Evolutionary conservation across 2,329 filamentous ascomycete genomes (phyloP).

Genomic region (Fusarium algeriense): DNA sequence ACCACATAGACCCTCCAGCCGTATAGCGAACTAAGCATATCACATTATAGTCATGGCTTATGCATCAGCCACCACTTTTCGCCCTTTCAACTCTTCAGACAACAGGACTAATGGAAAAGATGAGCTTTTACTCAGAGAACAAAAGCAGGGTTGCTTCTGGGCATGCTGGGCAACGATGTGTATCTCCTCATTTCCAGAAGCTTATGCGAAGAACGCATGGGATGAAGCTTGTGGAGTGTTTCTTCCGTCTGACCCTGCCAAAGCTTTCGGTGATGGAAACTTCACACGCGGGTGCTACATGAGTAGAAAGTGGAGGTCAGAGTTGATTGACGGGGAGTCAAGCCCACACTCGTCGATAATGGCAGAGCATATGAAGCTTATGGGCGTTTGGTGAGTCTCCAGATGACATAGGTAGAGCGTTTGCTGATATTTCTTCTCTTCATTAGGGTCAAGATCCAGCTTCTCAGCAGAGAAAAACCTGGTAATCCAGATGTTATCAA

Average conservation of each 20-base stretch:
- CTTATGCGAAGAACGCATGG: background rate
- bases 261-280: background rate
- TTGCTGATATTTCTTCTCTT: background rate
- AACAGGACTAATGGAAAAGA: fast-evolving
- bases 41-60: background rate
- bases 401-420: fast-evolving
- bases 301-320: background rate
- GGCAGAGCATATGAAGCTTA: background rate
- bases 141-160: background rate
- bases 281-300: background rate
- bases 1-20: too few species aligned
- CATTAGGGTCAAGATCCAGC: background rate
- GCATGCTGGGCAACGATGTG: conserved; percentile 3
- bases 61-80: background rate
- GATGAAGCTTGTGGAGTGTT: background rate
- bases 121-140: background rate
- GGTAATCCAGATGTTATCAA: background rate
- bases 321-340: fast-evolving
- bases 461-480: fast-evolving
- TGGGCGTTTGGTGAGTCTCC: background rate
- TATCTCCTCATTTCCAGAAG: background rate
- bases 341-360: background rate
- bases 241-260: background rate
- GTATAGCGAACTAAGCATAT: background rate
- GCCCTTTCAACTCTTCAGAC: fast-evolving